Percentiles rank a stretch among this genome's conserved stretches.
Evolutionary conservation across 768 basidiomycete genomes (phyloP).

Genomic region (Panellus pusillus): DNA sequence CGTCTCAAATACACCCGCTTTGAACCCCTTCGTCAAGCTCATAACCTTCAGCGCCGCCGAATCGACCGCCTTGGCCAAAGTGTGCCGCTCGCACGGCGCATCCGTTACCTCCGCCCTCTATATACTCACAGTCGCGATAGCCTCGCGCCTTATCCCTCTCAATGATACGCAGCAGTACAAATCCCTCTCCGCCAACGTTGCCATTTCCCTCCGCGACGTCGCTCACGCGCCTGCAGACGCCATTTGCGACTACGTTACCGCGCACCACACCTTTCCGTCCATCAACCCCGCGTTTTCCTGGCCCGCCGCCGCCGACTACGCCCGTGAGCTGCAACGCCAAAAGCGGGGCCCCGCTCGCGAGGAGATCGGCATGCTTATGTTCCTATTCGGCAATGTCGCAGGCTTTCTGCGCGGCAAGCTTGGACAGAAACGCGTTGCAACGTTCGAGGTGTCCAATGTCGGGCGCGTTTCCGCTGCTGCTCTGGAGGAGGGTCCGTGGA

Average conservation of each 20-base stretch:
- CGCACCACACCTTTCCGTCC: conserved; percentile 24
- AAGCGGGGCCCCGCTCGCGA: conserved; percentile 19
- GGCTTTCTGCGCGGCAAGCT: conserved; percentile 31
- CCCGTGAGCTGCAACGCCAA: conserved; percentile 27
- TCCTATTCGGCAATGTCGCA: conserved; percentile 32
- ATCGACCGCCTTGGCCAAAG: conserved; percentile 20
- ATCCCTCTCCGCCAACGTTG: conserved; percentile 26
- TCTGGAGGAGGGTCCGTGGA: conserved; percentile 16
- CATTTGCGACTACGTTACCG: conserved; percentile 37
- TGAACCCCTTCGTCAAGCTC: conserved; percentile 28
- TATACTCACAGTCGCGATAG: conserved; percentile 25
- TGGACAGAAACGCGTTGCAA: conserved; percentile 34
- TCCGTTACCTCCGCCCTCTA: conserved; percentile 36
- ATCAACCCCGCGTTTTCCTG: conserved; percentile 33
- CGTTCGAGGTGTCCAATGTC: conserved; percentile 41
- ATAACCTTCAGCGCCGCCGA: conserved; percentile 26
- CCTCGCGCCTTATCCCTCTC: conserved; percentile 27
- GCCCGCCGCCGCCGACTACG: conserved; percentile 30
- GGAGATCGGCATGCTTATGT: conserved; percentile 34
- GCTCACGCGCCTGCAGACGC: conserved; percentile 26
- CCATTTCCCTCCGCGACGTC: conserved; percentile 35
- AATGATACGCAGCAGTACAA: conserved; percentile 9
- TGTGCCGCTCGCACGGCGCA: conserved; percentile 30
- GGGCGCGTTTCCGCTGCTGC: conserved; percentile 25
- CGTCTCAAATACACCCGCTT: conserved; percentile 18